Percentiles rank a stretch among this genome's conserved stretches.
Conservation (phyloP, 768 basidiomycete species). For the Kwoniella sp. region DNA sequence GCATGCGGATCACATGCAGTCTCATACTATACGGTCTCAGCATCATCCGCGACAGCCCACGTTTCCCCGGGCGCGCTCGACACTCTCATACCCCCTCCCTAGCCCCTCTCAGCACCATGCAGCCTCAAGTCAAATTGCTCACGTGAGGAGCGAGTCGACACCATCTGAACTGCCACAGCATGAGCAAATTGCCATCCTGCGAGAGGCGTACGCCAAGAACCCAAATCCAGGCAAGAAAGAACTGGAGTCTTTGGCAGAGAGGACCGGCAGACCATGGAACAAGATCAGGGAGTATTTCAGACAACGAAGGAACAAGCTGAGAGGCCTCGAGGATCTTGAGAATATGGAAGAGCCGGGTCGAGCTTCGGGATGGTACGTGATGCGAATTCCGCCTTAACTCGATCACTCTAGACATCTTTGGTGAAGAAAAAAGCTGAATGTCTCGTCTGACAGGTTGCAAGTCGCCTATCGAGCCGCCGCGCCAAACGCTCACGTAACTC, state of each 20-base stretch:
- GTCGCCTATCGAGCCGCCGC: conserved; percentile 40
- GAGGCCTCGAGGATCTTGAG: conserved; percentile 45
- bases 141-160: not conserved
- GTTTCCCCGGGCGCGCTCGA: conserved; percentile 9
- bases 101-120: not conserved
- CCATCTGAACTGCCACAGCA: conserved; percentile 2
- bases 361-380: conserved; percentile 49
- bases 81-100: not conserved
- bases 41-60: conserved; percentile 22
- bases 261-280: conserved; percentile 44
- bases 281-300: conserved; percentile 52
- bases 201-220: conserved; percentile 42
- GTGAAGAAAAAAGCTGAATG: not conserved
- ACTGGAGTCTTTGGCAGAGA: conserved; percentile 35
- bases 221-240: conserved; percentile 44
- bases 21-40: not conserved
- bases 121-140: too few relatives aligned
- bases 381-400: too few relatives aligned
- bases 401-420: not conserved
- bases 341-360: conserved; percentile 46
- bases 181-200: conserved; percentile 40
- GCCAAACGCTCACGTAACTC: conserved; percentile 24
- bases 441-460: conserved; percentile 38
- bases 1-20: conserved; percentile 3
- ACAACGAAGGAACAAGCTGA: conserved; percentile 49